These are phyloP conservation scores for Aspergillus sp. DNA, from an alignment of 2,329 filamentous ascomycete genomes.

Conservation along the genomic window DNA sequence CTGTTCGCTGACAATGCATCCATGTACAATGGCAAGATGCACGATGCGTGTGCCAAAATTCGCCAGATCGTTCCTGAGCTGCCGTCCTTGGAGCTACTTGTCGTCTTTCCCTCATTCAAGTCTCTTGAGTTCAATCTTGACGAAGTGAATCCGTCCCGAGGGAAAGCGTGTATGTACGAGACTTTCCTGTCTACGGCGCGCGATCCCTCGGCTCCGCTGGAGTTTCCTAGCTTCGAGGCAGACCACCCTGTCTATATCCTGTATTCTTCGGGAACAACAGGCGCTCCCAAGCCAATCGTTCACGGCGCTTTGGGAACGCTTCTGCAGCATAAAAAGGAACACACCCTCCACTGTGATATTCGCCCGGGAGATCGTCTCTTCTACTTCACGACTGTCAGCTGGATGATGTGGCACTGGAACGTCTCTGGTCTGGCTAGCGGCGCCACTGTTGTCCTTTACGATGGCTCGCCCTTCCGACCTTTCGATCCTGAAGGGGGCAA, in stretches of 20 bases:
- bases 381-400: slow-evolving; percentile 90
- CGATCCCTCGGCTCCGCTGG: slow-evolving; percentile 34
- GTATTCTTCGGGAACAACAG: slow-evolving; percentile 86
- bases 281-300: slow-evolving; percentile 81
- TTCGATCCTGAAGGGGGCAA: slow-evolving; percentile 46
- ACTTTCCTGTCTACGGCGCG: slow-evolving; percentile 39
- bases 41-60: slow-evolving; percentile 71
- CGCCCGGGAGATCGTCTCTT: slow-evolving; percentile 63
- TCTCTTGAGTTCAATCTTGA: slow-evolving; percentile 28
- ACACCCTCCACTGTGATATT: slow-evolving; percentile 77
- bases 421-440: slow-evolving; percentile 77
- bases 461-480: slow-evolving; percentile 80
- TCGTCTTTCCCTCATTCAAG: slow-evolving; percentile 62
- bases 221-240: slow-evolving; percentile 68
- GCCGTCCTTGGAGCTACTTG: slow-evolving; percentile 56
- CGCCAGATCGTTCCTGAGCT: slow-evolving; percentile 63
- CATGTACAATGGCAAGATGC: slow-evolving; percentile 83
- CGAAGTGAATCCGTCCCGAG: slow-evolving; percentile 25
- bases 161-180: slow-evolving; percentile 32
- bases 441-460: slow-evolving; percentile 76
- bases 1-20: slow-evolving; percentile 83
- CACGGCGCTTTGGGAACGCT: slow-evolving; percentile 85
- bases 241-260: slow-evolving; percentile 89
- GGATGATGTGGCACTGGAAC: slow-evolving; percentile 99
- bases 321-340: slow-evolving; percentile 95